Base-by-base conservation (phyloP, 805 yeast species). In the Wickerhamiella azyma region DNA sequence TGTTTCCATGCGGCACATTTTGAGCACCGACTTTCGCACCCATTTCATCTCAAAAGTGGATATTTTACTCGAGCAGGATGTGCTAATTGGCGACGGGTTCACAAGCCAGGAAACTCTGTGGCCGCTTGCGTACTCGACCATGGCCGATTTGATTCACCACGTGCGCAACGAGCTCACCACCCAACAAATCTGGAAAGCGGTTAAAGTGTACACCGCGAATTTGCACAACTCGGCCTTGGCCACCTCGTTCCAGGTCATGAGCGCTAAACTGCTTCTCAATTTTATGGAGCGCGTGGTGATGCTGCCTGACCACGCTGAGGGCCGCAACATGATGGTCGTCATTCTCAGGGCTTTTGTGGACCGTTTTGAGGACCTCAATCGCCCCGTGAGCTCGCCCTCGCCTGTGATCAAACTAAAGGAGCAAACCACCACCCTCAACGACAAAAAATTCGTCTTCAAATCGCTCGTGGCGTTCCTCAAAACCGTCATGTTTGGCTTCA, bases 61-160 rank as follows among this genome's bases (percentile, higher is more conserved):
- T 56, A 63, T 84, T 42, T 67, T 92, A 41, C 82, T 92, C 53
- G 88, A 89, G 60, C 96, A 88, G 54, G 74, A 77, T 52, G 85
- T 92, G 2, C 68, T 94, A 43, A 77, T 94, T 45, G 97, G 98
- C 26, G 85, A 82, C 52, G 97, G 97, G 0, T 72, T 92, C 44
- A 92, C 98, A 0, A 80, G 94, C 2, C 79, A 77, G 57, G 96
- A 88, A 60, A 84, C 94, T 0, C 70, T 92, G 45, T 71, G 96
- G 53, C 96, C 97, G 0, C 66, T 92, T 57, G 97, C 97, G 0
- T 92, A 88, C 61, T 82, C 94, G 30, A 85, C 94, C 11, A 89
- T 92, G 42, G 97, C 98, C 0, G 99, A 92, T 59, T 80, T 94
- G 55, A 81, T 92, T 45, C 97, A 92, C 58, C 85, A 85, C 57